phyloP scores from a whole-genome alignment of 164 flowering plant species.

The Euptelea pleiosperma region DNA sequence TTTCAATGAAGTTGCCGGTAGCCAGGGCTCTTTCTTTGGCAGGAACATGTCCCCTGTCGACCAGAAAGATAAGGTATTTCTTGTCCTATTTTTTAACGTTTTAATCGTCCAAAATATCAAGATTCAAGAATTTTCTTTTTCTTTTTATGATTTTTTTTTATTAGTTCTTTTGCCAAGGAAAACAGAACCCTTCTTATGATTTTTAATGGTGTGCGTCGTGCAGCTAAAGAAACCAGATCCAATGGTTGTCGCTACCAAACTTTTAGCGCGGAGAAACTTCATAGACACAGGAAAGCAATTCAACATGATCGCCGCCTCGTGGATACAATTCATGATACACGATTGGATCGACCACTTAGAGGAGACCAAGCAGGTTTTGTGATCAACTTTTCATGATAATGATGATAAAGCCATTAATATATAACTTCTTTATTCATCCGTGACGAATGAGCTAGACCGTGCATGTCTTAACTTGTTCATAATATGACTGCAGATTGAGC shows the following conservation, averaged over 20 bases:
- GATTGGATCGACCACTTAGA: constrained; percentile 53
- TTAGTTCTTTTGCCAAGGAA: too few relatives aligned
- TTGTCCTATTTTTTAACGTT: too few relatives aligned
- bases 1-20: constrained; percentile 24
- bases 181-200: not conserved
- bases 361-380: constrained; percentile 31
- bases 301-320: constrained; percentile 45
- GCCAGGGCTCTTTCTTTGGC: constrained; percentile 40
- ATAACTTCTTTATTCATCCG: too few relatives aligned
- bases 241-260: constrained; percentile 35
- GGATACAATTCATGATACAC: constrained; percentile 54
- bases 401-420: not conserved
- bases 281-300: constrained; percentile 42
- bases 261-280: constrained; percentile 29
- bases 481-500: constrained; percentile 27
- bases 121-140: too few relatives aligned
- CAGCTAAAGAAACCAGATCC: constrained; percentile 43
- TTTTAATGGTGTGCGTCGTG: not conserved
- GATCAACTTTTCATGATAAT: not conserved
- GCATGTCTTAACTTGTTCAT: too few relatives aligned
- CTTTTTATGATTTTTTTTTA: too few relatives aligned
- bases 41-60: constrained; percentile 38
- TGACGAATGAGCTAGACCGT: too few relatives aligned
- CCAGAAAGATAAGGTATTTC: constrained; percentile 24
- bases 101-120: too few relatives aligned